phyloP scores from a whole-genome alignment of 176 grass and related monocot genomes.

The Musa acuminata region DNA sequence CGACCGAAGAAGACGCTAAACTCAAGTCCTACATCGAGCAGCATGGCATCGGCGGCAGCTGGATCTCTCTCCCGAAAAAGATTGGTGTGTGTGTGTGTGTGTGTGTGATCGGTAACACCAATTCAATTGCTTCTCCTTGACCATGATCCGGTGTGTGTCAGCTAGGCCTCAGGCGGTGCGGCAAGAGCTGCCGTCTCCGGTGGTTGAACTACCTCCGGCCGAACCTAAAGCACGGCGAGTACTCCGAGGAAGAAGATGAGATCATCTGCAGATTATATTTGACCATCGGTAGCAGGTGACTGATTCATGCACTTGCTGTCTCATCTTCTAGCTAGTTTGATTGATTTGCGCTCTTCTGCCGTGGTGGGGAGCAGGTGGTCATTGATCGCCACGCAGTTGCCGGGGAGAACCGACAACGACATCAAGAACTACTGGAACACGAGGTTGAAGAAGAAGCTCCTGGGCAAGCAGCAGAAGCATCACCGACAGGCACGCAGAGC shows the following conservation, averaged over 20 bases:
- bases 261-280: slow-evolving; percentile 77
- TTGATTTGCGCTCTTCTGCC: neutral
- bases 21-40: slow-evolving; percentile 96
- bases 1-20: slow-evolving; percentile 66
- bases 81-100: slow-evolving; percentile 51
- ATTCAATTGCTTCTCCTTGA: too few relatives aligned
- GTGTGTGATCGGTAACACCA: neutral
- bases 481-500: neutral
- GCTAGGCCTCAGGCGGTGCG: slow-evolving; percentile 73
- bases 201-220: slow-evolving; percentile 96
- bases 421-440: slow-evolving; percentile 99
- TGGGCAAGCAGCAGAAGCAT: slow-evolving; percentile 52
- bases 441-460: slow-evolving; percentile 87
- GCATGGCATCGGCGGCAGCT: slow-evolving; percentile 82
- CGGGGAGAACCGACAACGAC: slow-evolving; percentile 89
- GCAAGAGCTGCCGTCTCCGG: slow-evolving; percentile 89
- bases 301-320: neutral
- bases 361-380: slow-evolving; percentile 54
- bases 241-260: slow-evolving; percentile 84
- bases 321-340: neutral
- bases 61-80: slow-evolving; percentile 87
- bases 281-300: slow-evolving; percentile 90
- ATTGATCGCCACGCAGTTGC: slow-evolving; percentile 82
- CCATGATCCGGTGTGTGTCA: too few relatives aligned
- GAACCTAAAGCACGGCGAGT: slow-evolving; percentile 77